Evolutionary conservation across 2,329 filamentous ascomycete genomes (phyloP).

Genomic region (Periglandula ipomoeae): DNA sequence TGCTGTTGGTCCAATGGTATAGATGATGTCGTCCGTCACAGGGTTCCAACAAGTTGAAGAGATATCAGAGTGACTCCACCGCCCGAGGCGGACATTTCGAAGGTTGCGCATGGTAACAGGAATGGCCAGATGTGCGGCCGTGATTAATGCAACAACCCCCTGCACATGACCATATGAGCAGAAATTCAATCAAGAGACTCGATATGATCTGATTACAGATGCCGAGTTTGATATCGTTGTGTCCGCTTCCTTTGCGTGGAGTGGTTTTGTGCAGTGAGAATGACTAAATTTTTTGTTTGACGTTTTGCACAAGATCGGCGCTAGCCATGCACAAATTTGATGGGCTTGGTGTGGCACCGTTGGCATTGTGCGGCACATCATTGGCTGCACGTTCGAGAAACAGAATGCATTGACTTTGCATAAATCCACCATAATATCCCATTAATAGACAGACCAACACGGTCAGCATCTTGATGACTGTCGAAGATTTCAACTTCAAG

Average conservation of each 20-base stretch:
- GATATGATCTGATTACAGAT: background rate
- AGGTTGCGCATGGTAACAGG: constrained; percentile 69
- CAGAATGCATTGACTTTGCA: background rate
- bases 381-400: background rate
- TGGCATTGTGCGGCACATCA: background rate
- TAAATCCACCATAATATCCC: background rate
- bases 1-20: constrained; percentile 72
- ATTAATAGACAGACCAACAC: no score
- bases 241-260: background rate
- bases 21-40: constrained; percentile 66
- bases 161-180: background rate
- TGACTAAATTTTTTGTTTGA: constrained; percentile 10
- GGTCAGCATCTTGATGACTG: no score
- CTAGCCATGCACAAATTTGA: constrained; percentile 8
- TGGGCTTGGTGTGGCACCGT: background rate
- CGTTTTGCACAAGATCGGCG: constrained; percentile 10
- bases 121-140: background rate
- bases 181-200: background rate
- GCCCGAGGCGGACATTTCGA: constrained; percentile 62
- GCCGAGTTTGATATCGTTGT: background rate
- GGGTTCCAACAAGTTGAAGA: constrained; percentile 82
- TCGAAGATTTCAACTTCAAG: no score
- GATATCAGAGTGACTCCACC: constrained; percentile 54
- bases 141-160: constrained; percentile 4
- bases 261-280: background rate